Evolutionary conservation across 73 alveolate genomes (phyloP), one percentile per base, ranked within the genome.

Genomic region (Paramecium pentaurelia): DNA sequence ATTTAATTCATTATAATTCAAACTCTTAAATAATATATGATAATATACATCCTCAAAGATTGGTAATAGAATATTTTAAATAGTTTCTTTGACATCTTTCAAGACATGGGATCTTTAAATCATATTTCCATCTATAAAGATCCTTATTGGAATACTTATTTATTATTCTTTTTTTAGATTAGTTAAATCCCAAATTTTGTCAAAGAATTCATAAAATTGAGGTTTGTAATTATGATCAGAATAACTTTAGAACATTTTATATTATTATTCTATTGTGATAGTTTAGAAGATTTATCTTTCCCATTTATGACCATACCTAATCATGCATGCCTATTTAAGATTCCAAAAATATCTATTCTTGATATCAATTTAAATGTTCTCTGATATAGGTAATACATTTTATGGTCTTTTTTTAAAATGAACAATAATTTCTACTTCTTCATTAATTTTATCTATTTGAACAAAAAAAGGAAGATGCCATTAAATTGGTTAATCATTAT

Each of bases 311-410:
- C 32, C 49, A 42, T 28, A 77, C 14, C 22, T 36, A n/a, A 77
- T 40, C 90, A 77, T 77, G 18, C 47, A 77, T 1, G 73, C 45
- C 42, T 77, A 42, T 77, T 77, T 6, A 10, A 77, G 40, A 45
- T 38, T 77, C 90, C 88, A 75, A 37, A 75, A 75, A 75, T 75
- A 75, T 75, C 88, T 36, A 36, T 32, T 75, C 64, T 75, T 75
- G 18, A 36, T 16, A 32, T 75, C 88, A 14, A 22, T 8, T 18
- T 36, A 32, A 11, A 75, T 16, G 22, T 36, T 38, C 7, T 42
- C 47, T 42, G 40, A 18, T 1, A 77, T 77, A 28, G 90, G 75
- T 18, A 77, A n/a, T 6, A 77, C 49, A 10, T 77, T 40, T 42
- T 77, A 44, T 1, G 90, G 90, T 38, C 73, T n/a, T 32, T 42